Evolutionary conservation across 1,139 yeast species (phyloP).

Genomic region (Taphrina populina): DNA sequence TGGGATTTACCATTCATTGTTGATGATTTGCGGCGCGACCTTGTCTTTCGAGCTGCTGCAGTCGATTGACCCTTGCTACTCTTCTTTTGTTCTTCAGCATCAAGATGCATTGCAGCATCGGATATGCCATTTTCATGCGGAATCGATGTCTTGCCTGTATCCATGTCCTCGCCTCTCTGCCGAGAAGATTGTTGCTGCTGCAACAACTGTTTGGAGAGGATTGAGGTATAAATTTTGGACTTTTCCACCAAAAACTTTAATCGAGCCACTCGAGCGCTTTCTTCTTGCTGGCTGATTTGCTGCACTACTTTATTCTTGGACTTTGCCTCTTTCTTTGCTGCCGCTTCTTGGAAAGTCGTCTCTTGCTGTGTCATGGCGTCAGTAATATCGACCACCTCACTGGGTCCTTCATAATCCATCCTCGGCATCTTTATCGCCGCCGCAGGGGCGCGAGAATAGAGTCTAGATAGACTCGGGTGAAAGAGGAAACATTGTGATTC

Average conservation of each 20-base stretch:
- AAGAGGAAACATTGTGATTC: too few relatives aligned
- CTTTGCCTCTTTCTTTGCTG: slow-evolving; percentile 14
- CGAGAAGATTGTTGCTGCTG: slow-evolving; percentile 49
- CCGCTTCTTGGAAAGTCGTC: slow-evolving; percentile 9
- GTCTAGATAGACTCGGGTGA: too few relatives aligned
- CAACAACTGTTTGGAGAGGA: slow-evolving; percentile 69
- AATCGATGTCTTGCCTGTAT: slow-evolving; percentile 38
- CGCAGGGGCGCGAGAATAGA: too few relatives aligned
- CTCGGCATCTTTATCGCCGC: too few relatives aligned
- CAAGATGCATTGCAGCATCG: slow-evolving; percentile 22
- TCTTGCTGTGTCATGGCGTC: slow-evolving; percentile 29
- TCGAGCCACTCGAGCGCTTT: slow-evolving; percentile 43
- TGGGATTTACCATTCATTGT: slow-evolving; percentile 1
- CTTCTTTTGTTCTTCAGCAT: slow-evolving; percentile 14
- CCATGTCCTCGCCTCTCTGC: slow-evolving; percentile 42
- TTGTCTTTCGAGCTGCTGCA: slow-evolving; percentile 36
- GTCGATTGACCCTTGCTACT: slow-evolving; percentile 14
- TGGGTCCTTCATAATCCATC: too few relatives aligned
- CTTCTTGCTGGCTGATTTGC: slow-evolving; percentile 18
- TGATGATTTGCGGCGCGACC: not conserved
- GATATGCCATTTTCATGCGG: slow-evolving; percentile 38
- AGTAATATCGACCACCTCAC: too few relatives aligned
- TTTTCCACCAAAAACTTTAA: slow-evolving; percentile 72
- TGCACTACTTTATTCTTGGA: slow-evolving; percentile 13
- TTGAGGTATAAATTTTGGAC: slow-evolving; percentile 78